phyloP scores from a whole-genome alignment of 768 basidiomycete species.

The Mycena kentingensis region DNA sequence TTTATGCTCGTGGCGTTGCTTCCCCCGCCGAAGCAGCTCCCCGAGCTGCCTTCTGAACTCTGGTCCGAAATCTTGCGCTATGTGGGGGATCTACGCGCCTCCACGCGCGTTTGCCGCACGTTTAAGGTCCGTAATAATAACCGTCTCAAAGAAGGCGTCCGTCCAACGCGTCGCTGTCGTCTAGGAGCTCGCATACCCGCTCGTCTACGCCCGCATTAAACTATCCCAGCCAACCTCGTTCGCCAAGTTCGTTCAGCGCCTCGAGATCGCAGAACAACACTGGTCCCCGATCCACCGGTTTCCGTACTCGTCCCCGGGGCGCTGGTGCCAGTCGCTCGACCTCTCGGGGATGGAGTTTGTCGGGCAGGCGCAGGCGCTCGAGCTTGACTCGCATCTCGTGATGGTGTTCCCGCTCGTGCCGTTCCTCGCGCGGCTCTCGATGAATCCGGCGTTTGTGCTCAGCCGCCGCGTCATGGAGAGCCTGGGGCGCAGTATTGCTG shows the following conservation, averaged over 20 bases:
- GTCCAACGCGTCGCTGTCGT: neutral
- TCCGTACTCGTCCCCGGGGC: slow-evolving; percentile 83
- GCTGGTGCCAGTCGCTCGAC: slow-evolving; percentile 82
- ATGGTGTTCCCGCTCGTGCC: slow-evolving; percentile 68
- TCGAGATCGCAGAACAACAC: slow-evolving; percentile 65
- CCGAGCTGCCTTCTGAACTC: slow-evolving; percentile 66
- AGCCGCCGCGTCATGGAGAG: slow-evolving; percentile 61
- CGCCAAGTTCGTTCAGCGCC: slow-evolving; percentile 56
- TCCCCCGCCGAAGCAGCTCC: slow-evolving; percentile 51
- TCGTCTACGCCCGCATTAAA: slow-evolving; percentile 60
- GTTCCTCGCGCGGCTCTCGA: slow-evolving; percentile 53
- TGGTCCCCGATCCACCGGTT: slow-evolving; percentile 91
- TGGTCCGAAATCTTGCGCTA: slow-evolving; percentile 65
- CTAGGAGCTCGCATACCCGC: slow-evolving; percentile 66
- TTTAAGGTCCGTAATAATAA: slow-evolving; percentile 41
- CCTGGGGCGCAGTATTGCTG: slow-evolving; percentile 54
- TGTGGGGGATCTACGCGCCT: slow-evolving; percentile 36
- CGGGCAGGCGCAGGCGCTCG: slow-evolving; percentile 50
- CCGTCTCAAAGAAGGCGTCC: neutral
- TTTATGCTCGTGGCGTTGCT: slow-evolving; percentile 71
- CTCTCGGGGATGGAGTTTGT: slow-evolving; percentile 54
- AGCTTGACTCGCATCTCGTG: slow-evolving; percentile 64
- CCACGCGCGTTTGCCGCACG: slow-evolving; percentile 45
- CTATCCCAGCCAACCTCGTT: slow-evolving; percentile 48
- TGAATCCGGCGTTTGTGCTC: slow-evolving; percentile 59